Evolutionary conservation across 148 eudicot genomes (phyloP).

Genomic region (Fagopyrum tataricum): DNA sequence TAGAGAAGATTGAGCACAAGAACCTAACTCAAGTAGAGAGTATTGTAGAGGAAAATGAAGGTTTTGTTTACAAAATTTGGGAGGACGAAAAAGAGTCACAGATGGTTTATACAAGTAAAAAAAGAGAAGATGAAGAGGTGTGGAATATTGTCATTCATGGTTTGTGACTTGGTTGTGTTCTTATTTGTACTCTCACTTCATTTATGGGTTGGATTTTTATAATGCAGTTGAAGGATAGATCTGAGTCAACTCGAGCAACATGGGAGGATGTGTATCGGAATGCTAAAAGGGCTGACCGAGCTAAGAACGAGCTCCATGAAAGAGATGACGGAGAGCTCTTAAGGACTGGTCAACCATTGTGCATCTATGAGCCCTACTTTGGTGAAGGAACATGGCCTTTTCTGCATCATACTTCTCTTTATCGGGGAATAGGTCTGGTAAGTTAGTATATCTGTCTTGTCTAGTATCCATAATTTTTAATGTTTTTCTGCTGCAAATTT

Average conservation of each 20-base stretch:
- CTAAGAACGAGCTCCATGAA: conserved; percentile 67
- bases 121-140: conserved; percentile 88
- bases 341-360: conserved; percentile 93
- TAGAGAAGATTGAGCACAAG: conserved; percentile 38
- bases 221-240: conserved; percentile 87
- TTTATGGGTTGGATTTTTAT: conserved; percentile 7
- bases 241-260: conserved; percentile 68
- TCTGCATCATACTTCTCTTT: conserved; percentile 69
- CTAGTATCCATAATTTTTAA: neutral
- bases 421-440: conserved; percentile 90
- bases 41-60: conserved; percentile 31
- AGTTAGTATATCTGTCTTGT: conserved; percentile 19
- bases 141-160: conserved; percentile 10
- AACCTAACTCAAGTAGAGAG: conserved; percentile 24
- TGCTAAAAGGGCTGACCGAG: conserved; percentile 66
- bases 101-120: conserved; percentile 39
- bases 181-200: neutral
- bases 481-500: no score
- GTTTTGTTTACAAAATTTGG: conserved; percentile 55
- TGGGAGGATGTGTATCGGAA: conserved; percentile 86
- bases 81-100: conserved; percentile 62
- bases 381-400: conserved; percentile 97
- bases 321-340: conserved; percentile 96
- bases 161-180: neutral
- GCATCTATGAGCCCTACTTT: conserved; percentile 82